Evolutionary conservation across 257 asterid species (phyloP).

Genomic region (Ajuga chamaepitys): DNA sequence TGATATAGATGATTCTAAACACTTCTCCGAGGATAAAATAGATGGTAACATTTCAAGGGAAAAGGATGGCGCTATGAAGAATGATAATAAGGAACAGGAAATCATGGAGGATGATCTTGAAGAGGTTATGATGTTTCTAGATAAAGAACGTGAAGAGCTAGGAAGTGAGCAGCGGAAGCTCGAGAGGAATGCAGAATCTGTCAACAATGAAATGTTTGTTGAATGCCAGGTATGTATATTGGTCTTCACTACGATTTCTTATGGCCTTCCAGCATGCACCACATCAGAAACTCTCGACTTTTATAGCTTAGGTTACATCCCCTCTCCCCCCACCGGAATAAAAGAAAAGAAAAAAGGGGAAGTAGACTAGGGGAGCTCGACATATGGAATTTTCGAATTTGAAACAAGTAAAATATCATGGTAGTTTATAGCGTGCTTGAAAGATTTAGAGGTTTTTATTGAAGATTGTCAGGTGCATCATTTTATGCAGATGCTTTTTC

Average conservation of each 20-base stretch:
- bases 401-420: background rate
- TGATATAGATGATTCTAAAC: constrained; percentile 18
- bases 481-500: background rate
- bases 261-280: background rate
- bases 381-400: background rate
- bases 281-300: background rate
- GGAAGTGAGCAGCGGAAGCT: constrained; percentile 70
- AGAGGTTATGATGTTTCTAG: constrained; percentile 57
- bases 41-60: constrained; percentile 18
- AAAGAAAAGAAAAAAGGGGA: no score
- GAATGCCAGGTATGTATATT: constrained; percentile 73
- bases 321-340: no score
- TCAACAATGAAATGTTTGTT: constrained; percentile 82
- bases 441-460: no score
- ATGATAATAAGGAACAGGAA: constrained; percentile 31
- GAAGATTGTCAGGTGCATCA: background rate
- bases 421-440: background rate
- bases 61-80: constrained; percentile 16
- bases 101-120: constrained; percentile 45
- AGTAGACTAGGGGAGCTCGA: background rate
- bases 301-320: background rate
- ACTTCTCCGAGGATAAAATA: constrained; percentile 21
- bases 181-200: constrained; percentile 90
- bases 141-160: constrained; percentile 56
- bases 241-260: background rate